Evolutionary conservation across 1,284 basidiomycete species (phyloP).

Genomic region (Uromyces viciae-fabae): DNA sequence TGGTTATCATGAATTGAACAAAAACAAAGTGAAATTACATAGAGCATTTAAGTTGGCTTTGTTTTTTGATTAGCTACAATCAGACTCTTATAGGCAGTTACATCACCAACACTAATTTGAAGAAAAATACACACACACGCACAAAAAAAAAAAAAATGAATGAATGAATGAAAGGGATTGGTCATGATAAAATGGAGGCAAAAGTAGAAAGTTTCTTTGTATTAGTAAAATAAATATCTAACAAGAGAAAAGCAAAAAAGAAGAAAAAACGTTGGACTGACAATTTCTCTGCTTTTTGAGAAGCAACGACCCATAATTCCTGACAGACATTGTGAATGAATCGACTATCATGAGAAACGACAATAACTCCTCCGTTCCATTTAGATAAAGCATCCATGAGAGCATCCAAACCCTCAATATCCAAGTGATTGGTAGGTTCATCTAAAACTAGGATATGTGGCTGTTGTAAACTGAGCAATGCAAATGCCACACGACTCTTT

Average conservation of each 20-base stretch:
- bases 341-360: slow-evolving; percentile 79
- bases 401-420: slow-evolving; percentile 75
- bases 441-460: slow-evolving; percentile 86
- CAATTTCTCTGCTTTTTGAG: slow-evolving; percentile 45
- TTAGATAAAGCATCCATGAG: slow-evolving; percentile 78
- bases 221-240: neutral
- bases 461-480: slow-evolving; percentile 77
- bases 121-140: slow-evolving; percentile 28
- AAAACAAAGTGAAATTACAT: neutral
- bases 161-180: neutral
- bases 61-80: slow-evolving; percentile 44
- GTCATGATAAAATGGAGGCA: neutral
- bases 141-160: neutral
- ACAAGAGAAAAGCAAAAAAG: neutral
- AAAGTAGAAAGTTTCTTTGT: neutral
- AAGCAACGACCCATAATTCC: slow-evolving; percentile 44
- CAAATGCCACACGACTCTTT: slow-evolving; percentile 93
- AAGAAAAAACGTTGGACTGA: slow-evolving; percentile 5
- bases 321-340: slow-evolving; percentile 54
- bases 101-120: slow-evolving; percentile 29
- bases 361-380: slow-evolving; percentile 92
- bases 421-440: slow-evolving; percentile 89
- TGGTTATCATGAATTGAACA: neutral
- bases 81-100: slow-evolving; percentile 42
- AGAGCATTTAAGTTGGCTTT: slow-evolving; percentile 39